These are phyloP conservation scores for Dendrobium officinale DNA, from an alignment of 106 monocot genomes.

Conservation along the genomic window DNA sequence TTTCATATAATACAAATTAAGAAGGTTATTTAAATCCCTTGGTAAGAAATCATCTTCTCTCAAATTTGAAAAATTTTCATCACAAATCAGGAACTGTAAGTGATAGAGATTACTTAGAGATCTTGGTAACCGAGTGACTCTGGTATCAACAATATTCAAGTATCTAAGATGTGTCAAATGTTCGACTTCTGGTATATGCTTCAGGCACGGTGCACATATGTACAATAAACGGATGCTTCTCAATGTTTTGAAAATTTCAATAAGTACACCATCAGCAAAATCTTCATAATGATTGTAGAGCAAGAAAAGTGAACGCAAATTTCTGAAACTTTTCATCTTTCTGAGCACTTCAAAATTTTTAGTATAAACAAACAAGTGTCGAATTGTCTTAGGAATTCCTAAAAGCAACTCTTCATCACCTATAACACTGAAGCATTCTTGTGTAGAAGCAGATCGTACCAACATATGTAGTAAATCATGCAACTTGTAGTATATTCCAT, in stretches of 20 bases:
- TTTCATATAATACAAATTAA: no score
- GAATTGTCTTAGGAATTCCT: neutral
- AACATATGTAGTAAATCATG: slow-evolving; percentile 21
- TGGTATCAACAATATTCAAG: no score
- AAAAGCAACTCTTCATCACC: neutral
- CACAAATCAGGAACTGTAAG: no score
- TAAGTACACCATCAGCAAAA: no score
- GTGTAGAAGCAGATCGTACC: slow-evolving; percentile 1
- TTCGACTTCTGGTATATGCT: neutral
- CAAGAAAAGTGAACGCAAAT: slow-evolving; percentile 9
- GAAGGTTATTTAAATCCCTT: no score
- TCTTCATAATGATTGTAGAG: neutral
- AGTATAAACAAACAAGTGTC: slow-evolving; percentile 13
- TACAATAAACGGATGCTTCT: neutral
- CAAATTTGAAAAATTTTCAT: no score
- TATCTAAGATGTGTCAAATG: no score
- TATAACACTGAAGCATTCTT: slow-evolving; percentile 15
- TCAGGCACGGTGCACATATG: neutral
- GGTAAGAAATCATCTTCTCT: no score
- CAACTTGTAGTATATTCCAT: neutral
- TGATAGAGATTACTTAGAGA: no score
- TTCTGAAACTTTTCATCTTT: neutral
- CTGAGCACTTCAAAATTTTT: neutral
- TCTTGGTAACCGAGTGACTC: no score
- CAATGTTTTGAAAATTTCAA: neutral